These are phyloP conservation scores for Ceratocystis destructans DNA, from an alignment of 2,329 filamentous ascomycete species.

Conservation along the genomic window DNA sequence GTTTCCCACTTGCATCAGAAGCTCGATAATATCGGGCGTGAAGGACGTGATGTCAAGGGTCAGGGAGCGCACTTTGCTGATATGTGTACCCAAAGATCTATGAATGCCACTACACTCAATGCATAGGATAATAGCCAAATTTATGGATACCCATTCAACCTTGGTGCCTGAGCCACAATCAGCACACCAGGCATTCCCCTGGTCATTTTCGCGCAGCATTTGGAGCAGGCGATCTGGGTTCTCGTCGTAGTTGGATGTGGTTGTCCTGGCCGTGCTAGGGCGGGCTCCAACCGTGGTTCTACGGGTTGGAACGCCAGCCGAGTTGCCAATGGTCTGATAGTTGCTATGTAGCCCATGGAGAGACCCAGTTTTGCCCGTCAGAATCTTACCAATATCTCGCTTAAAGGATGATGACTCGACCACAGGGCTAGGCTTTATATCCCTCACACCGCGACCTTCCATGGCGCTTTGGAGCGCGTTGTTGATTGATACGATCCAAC, in stretches of 20 bases:
- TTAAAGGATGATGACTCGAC: constrained; percentile 42
- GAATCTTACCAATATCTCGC: constrained; percentile 79
- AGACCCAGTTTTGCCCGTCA: constrained; percentile 82
- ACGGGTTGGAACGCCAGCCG: constrained; percentile 51
- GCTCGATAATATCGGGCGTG: constrained; percentile 89
- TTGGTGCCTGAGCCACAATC: constrained; percentile 86
- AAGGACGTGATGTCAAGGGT: constrained; percentile 94
- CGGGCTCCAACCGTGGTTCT: constrained; percentile 86
- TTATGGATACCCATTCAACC: constrained; percentile 98
- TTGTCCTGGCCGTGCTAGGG: constrained; percentile 54
- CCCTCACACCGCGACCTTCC: constrained; percentile 56
- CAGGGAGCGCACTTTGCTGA: constrained; percentile 89
- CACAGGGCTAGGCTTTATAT: constrained; percentile 32
- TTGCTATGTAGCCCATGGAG: constrained; percentile 41
- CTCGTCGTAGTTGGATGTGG: constrained; percentile 63
- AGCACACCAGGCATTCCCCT: constrained; percentile 85
- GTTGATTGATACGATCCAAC: constrained; percentile 92
- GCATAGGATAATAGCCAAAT: constrained; percentile 87
- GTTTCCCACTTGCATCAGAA: constrained; percentile 83
- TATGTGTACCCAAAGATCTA: constrained; percentile 88
- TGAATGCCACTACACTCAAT: constrained; percentile 98
- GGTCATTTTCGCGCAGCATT: constrained; percentile 74
- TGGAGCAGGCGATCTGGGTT: constrained; percentile 76
- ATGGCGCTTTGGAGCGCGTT: constrained; percentile 94
- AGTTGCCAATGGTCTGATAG: constrained; percentile 34